These are phyloP conservation scores for Beverwykella pulmonaria DNA, from an alignment of 495 filamentous ascomycete genomes.

Conservation along the genomic window DNA sequence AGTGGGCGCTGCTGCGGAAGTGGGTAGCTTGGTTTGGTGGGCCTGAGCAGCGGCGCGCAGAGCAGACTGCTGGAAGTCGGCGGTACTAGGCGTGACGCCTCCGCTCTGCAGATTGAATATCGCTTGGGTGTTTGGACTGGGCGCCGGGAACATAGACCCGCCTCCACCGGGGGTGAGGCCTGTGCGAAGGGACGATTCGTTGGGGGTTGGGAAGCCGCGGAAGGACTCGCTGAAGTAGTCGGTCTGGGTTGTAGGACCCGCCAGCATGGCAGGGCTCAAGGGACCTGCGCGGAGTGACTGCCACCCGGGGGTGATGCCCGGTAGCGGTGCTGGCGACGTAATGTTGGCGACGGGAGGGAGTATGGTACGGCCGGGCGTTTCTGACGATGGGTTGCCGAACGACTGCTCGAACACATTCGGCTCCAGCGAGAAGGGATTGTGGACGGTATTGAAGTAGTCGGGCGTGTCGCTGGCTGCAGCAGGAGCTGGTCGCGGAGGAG, in stretches of 20 bases:
- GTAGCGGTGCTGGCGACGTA: constrained; percentile 83
- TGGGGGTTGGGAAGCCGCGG: constrained; percentile 88
- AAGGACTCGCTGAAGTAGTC: constrained; percentile 78
- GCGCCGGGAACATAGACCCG: constrained; percentile 95
- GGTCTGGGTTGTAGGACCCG: constrained; percentile 72
- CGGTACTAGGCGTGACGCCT: constrained; percentile 81
- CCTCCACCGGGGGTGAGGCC: constrained; percentile 93
- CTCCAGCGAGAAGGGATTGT: constrained; percentile 66
- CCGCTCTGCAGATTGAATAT: constrained; percentile 78
- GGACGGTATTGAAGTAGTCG: constrained; percentile 34
- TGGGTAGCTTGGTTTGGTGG: constrained; percentile 48
- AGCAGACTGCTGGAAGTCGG: constrained; percentile 95
- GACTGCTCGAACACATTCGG: constrained; percentile 97
- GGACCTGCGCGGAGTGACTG: constrained; percentile 89
- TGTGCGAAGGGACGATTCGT: constrained; percentile 91
- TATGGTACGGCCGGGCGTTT: constrained; percentile 86
- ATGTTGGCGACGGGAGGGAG: constrained; percentile 89
- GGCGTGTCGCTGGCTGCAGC: constrained; percentile 21
- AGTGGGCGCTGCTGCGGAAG: constrained; percentile 50
- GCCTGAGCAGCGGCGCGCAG: constrained; percentile 67
- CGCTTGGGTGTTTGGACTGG: constrained; percentile 82
- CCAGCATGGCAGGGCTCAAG: constrained; percentile 95
- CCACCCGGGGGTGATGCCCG: constrained; percentile 72
- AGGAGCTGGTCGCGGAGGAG: constrained; percentile 26
- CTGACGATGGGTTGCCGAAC: constrained; percentile 70